phyloP scores from a whole-genome alignment of 2,329 filamentous ascomycete genomes.

The Aureobasidium sp. region DNA sequence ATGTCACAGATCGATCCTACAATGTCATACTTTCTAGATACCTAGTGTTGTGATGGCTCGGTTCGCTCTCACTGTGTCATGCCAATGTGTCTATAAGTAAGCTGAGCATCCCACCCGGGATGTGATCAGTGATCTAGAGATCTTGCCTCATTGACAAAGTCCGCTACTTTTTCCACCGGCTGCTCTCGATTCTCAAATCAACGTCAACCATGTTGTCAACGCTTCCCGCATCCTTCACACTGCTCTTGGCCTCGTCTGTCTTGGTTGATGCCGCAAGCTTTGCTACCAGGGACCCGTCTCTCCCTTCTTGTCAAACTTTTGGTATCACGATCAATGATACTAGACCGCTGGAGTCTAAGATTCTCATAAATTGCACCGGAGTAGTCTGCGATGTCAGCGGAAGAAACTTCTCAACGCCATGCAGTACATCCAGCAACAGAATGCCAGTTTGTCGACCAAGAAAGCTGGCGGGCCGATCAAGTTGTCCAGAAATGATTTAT shows the following conservation, averaged over 20 bases:
- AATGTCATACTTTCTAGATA: not conserved
- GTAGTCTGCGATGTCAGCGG: not conserved
- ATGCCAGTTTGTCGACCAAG: too few relatives aligned
- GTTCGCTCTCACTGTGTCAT: not conserved
- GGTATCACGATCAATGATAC: not conserved
- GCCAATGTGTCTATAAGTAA: not conserved
- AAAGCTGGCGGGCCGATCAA: not conserved
- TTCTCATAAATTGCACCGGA: not conserved
- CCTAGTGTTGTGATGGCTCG: not conserved
- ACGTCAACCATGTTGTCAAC: not conserved
- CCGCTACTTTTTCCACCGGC: too few relatives aligned
- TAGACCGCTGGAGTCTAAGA: too few relatives aligned
- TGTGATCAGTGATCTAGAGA: not conserved
- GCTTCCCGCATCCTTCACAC: not conserved
- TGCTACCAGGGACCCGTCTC: not conserved
- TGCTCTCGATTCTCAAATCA: too few relatives aligned
- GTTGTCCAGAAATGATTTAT: too few relatives aligned
- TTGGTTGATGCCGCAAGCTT: not conserved
- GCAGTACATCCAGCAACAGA: not conserved
- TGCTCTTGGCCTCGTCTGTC: not conserved
- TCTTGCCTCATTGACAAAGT: not conserved
- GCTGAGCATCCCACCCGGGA: not conserved
- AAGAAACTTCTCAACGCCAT: not conserved
- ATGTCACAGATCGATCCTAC: not conserved
- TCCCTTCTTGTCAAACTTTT: not conserved